These are phyloP conservation scores for Termitomyces sp. DNA, from an alignment of 768 basidiomycete genomes.

Conservation along the genomic window DNA sequence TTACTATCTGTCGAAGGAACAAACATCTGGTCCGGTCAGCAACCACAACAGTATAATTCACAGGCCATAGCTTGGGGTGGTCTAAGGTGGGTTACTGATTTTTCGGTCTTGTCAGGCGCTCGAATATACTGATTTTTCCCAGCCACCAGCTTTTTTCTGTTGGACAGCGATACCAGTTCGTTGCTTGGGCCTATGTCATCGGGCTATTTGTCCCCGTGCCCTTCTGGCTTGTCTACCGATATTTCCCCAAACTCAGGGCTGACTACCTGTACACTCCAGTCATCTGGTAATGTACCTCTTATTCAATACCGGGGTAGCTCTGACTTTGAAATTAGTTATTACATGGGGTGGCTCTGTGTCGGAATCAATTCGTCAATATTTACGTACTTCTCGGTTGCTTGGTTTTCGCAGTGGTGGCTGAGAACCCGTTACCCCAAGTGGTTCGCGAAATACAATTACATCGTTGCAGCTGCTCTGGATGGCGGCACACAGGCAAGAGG, in stretches of 20 bases:
- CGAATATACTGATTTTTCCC: background rate
- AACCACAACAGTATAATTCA: constrained; percentile 47
- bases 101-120: background rate
- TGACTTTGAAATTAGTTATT: constrained; percentile 27
- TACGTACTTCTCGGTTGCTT: constrained; percentile 38
- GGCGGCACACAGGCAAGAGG: constrained; percentile 30
- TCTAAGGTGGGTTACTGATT: constrained; percentile 21
- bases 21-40: constrained; percentile 48
- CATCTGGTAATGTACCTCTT: constrained; percentile 29
- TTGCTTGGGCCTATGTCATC: constrained; percentile 43
- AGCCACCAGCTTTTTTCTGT: constrained; percentile 40
- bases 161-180: constrained; percentile 46
- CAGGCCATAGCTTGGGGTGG: constrained; percentile 54
- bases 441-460: constrained; percentile 43
- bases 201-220: constrained; percentile 51
- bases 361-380: constrained; percentile 46
- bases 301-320: background rate
- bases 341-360: constrained; percentile 46
- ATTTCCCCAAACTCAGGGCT: constrained; percentile 40
- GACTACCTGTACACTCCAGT: constrained; percentile 48
- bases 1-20: constrained; percentile 55
- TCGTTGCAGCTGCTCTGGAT: constrained; percentile 35
- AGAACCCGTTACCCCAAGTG: constrained; percentile 41
- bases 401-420: constrained; percentile 45
- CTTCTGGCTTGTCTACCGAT: constrained; percentile 45